phyloP scores from a whole-genome alignment of 2,329 filamentous ascomycete genomes.

The Ascochyta fabae region DNA sequence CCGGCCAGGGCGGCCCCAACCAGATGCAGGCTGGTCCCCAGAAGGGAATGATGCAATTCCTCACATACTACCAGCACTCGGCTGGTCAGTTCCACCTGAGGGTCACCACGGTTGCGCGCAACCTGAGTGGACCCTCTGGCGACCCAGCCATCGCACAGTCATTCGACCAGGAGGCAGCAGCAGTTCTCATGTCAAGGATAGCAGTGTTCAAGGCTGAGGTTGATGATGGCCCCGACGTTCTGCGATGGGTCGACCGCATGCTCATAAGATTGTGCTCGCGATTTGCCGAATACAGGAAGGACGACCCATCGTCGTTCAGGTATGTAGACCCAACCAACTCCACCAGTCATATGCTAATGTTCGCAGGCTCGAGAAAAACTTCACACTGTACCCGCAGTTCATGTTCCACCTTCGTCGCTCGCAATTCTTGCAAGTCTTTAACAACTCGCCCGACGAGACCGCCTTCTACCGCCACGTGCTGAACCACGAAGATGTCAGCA shows the following conservation, averaged over 20 bases:
- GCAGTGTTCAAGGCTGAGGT: slow-evolving; percentile 99
- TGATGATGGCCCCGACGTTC: slow-evolving; percentile 96
- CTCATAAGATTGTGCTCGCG: slow-evolving; percentile 93
- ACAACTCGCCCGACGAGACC: slow-evolving; percentile 98
- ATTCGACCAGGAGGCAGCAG: slow-evolving; percentile 97
- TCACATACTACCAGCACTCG: slow-evolving; percentile 98
- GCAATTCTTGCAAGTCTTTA: slow-evolving; percentile 98
- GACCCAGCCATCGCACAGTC: slow-evolving; percentile 95
- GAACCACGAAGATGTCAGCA: slow-evolving; percentile 95
- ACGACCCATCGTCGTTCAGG: slow-evolving; percentile 93
- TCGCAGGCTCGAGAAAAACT: slow-evolving; percentile 81
- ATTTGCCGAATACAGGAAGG: slow-evolving; percentile 97
- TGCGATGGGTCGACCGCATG: slow-evolving; percentile 98
- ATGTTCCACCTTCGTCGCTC: slow-evolving; percentile 99
- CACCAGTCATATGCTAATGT: slow-evolving; percentile 49
- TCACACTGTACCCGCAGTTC: slow-evolving; percentile 97
- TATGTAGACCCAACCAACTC: slow-evolving; percentile 69
- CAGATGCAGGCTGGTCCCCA: slow-evolving; percentile 86
- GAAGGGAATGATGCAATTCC: slow-evolving; percentile 95
- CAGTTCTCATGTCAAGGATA: slow-evolving; percentile 98
- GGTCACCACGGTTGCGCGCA: slow-evolving; percentile 91
- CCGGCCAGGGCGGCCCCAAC: slow-evolving; percentile 85
- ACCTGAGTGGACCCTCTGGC: slow-evolving; percentile 89
- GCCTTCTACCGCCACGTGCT: slow-evolving; percentile 98
- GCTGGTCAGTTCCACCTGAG: slow-evolving; percentile 95